These are phyloP conservation scores for Neonectria sp. DNA, from an alignment of 2,329 filamentous ascomycete species.

Conservation along the genomic window DNA sequence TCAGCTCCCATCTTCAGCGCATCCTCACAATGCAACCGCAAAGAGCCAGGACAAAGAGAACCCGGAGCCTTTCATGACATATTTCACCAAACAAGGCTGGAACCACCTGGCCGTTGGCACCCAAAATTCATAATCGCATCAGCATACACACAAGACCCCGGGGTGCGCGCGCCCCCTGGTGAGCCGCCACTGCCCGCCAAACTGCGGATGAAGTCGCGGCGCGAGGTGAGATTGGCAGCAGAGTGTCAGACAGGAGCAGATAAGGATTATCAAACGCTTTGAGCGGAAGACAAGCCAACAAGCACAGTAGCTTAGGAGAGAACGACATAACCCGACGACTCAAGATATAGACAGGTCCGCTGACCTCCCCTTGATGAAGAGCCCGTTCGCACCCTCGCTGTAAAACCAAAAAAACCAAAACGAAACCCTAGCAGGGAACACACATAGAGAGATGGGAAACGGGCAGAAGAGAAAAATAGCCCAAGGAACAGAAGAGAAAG, in stretches of 20 bases:
- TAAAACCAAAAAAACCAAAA: background rate
- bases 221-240: conserved; percentile 12
- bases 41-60: conserved; percentile 25
- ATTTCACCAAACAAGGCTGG: conserved; percentile 18
- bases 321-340: conserved; percentile 16
- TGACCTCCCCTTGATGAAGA: conserved; percentile 5
- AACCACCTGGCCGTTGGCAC: conserved; percentile 9
- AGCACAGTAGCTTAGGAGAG: conserved; percentile 2
- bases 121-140: conserved; percentile 9
- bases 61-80: conserved; percentile 22
- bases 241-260: conserved; percentile 22
- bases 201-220: conserved; percentile 1
- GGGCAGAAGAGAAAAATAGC: conserved; percentile 5
- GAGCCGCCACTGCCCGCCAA: background rate
- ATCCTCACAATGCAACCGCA: conserved; percentile 17
- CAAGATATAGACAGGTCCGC: conserved; percentile 13
- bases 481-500: conserved; percentile 26
- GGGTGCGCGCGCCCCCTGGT: background rate
- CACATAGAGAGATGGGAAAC: conserved; percentile 5
- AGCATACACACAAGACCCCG: conserved; percentile 13
- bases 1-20: conserved; percentile 26
- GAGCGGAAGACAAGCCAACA: conserved; percentile 17
- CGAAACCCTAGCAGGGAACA: background rate
- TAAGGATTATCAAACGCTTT: conserved; percentile 21
- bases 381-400: conserved; percentile 5